These are phyloP conservation scores for Leccinum boreale DNA, from an alignment of 768 basidiomycete species.

Conservation along the genomic window DNA sequence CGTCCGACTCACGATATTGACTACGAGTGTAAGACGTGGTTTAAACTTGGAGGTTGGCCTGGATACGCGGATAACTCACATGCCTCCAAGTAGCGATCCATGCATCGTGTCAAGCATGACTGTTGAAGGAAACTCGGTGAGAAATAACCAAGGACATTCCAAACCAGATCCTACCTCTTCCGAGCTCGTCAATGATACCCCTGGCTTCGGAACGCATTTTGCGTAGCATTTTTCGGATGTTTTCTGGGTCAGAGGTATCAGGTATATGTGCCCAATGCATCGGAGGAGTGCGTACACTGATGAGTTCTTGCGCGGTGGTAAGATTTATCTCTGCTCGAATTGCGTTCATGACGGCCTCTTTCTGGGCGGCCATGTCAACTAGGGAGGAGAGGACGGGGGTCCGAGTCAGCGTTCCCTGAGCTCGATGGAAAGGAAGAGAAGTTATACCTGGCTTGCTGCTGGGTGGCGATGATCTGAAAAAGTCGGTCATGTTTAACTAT, in stretches of 20 bases:
- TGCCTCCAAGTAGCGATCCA: constrained; percentile 82
- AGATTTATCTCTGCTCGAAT: constrained; percentile 70
- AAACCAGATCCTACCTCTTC: constrained; percentile 56
- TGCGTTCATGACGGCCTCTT: constrained; percentile 52
- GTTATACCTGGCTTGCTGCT: constrained; percentile 26
- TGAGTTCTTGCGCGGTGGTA: constrained; percentile 76
- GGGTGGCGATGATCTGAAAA: constrained; percentile 40
- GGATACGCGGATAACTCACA: constrained; percentile 48
- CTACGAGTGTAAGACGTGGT: constrained; percentile 34
- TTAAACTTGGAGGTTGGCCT: constrained; percentile 2
- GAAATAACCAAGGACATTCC: neutral
- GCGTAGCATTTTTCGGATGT: constrained; percentile 73
- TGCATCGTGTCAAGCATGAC: constrained; percentile 73
- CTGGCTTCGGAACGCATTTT: constrained; percentile 78
- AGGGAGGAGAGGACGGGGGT: neutral
- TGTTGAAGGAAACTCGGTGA: constrained; percentile 25
- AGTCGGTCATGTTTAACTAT: constrained; percentile 46
- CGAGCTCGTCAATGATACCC: constrained; percentile 59
- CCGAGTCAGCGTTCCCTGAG: neutral
- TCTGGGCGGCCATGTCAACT: constrained; percentile 41
- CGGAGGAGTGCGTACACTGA: constrained; percentile 50
- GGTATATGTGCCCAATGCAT: neutral
- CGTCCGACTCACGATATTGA: constrained; percentile 72
- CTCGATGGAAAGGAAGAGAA: neutral
- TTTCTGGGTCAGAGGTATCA: constrained; percentile 47